Conservation (phyloP, 2,329 filamentous ascomycete genomes). For the Magnaporthiopsis poae region DNA sequence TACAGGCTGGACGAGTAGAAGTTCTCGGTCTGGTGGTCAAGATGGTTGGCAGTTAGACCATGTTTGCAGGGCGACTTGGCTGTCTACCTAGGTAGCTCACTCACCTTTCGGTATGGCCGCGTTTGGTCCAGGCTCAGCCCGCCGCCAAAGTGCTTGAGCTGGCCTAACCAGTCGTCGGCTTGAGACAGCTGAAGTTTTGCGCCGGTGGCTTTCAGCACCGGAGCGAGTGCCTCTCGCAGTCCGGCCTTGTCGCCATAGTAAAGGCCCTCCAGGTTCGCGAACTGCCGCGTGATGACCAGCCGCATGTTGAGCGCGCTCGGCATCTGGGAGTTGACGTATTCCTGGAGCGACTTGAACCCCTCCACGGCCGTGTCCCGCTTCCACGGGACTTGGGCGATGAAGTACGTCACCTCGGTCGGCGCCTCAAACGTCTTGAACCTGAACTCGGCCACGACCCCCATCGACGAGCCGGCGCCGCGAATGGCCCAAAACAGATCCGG, state of each 20-base stretch:
- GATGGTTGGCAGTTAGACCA: background rate
- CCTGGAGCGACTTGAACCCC: constrained; percentile 21
- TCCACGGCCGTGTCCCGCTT: constrained; percentile 17
- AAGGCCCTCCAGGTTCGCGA: constrained; percentile 27
- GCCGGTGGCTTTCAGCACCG: constrained; percentile 25
- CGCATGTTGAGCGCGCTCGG: constrained; percentile 33
- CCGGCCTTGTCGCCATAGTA: constrained; percentile 27
- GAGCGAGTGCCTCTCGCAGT: constrained; percentile 22
- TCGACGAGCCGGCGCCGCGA: constrained; percentile 1
- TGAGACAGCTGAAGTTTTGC: constrained; percentile 23
- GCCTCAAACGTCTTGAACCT: constrained; percentile 29
- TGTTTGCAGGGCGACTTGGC: background rate
- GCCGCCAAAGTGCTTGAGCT: constrained; percentile 24
- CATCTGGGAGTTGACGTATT: constrained; percentile 23
- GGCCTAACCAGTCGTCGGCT: constrained; percentile 21
- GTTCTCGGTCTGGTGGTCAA: constrained; percentile 26
- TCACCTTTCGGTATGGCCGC: constrained; percentile 19
- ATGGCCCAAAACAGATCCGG: constrained; percentile 2
- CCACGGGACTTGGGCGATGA: constrained; percentile 21
- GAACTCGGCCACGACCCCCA: constrained; percentile 17
- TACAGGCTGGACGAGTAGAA: constrained; percentile 33
- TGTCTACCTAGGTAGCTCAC: background rate
- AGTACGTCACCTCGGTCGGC: constrained; percentile 24
- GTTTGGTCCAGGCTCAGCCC: constrained; percentile 21
- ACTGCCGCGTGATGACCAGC: constrained; percentile 25